A percentile compares a stretch with the other conserved stretches of the same genome.
These are phyloP conservation scores for Anthostomella pinea DNA, from an alignment of 2,329 filamentous ascomycete species.

Conservation along the genomic window DNA sequence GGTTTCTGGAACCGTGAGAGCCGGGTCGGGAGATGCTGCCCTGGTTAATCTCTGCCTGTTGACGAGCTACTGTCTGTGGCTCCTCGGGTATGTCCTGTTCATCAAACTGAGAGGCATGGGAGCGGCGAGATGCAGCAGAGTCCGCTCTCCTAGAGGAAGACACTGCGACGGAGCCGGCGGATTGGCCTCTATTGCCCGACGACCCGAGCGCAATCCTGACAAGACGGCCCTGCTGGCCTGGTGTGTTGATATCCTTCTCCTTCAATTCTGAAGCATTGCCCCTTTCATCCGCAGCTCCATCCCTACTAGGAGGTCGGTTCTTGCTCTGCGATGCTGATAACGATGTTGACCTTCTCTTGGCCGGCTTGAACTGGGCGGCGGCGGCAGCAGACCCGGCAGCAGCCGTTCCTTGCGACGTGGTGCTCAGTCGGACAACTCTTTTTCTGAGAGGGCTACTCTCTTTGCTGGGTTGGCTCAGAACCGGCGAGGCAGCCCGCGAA, in stretches of 20 bases:
- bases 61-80: slow-evolving; percentile 48
- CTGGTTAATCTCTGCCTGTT: slow-evolving; percentile 44
- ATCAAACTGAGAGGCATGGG: slow-evolving; percentile 19
- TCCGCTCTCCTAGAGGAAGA: slow-evolving; percentile 34
- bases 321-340: slow-evolving; percentile 36
- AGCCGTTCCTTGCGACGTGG: slow-evolving; percentile 36
- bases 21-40: slow-evolving; percentile 53
- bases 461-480: slow-evolving; percentile 37
- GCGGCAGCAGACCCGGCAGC: slow-evolving; percentile 17
- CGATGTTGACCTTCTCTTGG: slow-evolving; percentile 51
- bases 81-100: slow-evolving; percentile 48
- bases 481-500: slow-evolving; percentile 43
- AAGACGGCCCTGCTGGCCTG: slow-evolving; percentile 48
- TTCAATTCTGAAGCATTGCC: slow-evolving; percentile 31
- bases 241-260: slow-evolving; percentile 50
- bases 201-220: slow-evolving; percentile 55
- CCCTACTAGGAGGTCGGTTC: slow-evolving; percentile 40
- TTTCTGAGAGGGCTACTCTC: slow-evolving; percentile 55
- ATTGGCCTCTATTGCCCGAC: slow-evolving; percentile 42
- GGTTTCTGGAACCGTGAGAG: slow-evolving; percentile 47
- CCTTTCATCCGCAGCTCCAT: slow-evolving; percentile 41
- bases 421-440: slow-evolving; percentile 56
- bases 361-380: slow-evolving; percentile 29
- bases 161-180: slow-evolving; percentile 34
- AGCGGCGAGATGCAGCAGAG: slow-evolving; percentile 37